Evolutionary conservation across 306 rosid species (phyloP).

Genomic region (Lathyrus tuberosus): DNA sequence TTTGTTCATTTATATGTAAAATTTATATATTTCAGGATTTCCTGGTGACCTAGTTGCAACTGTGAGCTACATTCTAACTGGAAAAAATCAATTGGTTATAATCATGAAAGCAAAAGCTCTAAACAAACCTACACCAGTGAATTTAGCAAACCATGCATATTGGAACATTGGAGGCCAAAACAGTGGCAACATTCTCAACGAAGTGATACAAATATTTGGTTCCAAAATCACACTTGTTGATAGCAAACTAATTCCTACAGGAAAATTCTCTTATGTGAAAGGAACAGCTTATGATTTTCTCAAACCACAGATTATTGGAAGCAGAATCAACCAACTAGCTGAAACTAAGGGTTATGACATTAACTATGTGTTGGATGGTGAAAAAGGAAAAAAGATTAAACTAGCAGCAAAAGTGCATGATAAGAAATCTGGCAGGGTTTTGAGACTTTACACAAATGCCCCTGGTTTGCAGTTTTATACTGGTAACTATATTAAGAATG

Average conservation of each 20-base stretch:
- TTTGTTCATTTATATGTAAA: no score
- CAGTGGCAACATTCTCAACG: conserved; percentile 71
- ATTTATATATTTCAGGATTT: conserved; percentile 69
- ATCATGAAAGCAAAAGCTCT: conserved; percentile 73
- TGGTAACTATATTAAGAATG: conserved; percentile 51
- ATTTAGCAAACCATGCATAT: conserved; percentile 72
- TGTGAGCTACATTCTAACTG: conserved; percentile 60
- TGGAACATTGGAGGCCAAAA: conserved; percentile 89
- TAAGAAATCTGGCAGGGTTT: conserved; percentile 62
- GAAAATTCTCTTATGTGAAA: conserved; percentile 50
- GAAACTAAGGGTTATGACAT: conserved; percentile 67
- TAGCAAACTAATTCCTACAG: conserved; percentile 73
- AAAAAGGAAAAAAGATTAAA: conserved; percentile 37
- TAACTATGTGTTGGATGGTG: conserved; percentile 69
- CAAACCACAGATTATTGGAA: conserved; percentile 58
- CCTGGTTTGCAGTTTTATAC: conserved; percentile 90
- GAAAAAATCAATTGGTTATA: conserved; percentile 50
- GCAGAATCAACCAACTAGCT: conserved; percentile 58
- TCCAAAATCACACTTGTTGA: conserved; percentile 69
- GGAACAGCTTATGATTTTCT: conserved; percentile 69
- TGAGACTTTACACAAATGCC: conserved; percentile 64
- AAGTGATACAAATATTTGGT: conserved; percentile 62
- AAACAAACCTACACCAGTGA: conserved; percentile 86
- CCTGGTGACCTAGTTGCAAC: conserved; percentile 76
- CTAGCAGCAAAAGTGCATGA: conserved; percentile 62